Base-by-base conservation (phyloP, 2,329 filamentous ascomycete species). In the Pyricularia grisea region DNA sequence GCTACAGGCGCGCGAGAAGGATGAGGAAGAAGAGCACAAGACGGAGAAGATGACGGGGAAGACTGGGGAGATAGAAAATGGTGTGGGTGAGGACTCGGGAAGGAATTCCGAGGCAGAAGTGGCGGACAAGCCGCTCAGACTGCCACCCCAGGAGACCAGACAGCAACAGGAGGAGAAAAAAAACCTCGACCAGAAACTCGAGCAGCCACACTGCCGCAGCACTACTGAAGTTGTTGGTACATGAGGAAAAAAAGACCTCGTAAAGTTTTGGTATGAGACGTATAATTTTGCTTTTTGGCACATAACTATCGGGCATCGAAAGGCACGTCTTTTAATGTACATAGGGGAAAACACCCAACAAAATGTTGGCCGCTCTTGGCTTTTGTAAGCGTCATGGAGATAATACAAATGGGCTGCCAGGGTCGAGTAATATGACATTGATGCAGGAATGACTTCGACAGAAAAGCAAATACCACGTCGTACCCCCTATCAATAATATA, bases 1-100 rank as follows among this genome's bases (percentile, higher is more conserved):
- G 68, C 25, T 33, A 25, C 67, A 25, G 63, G 33, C 28, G 20
- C 23, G 66, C 28, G 70, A 72, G 69, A 72, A 73, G 27, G 55
- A 72, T 23, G 72, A 73, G 61, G 69, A 63, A 4, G 66, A 70
- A 28, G 65, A 68, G 9, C 27, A 31, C 27, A 23, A 17, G 50
- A 27, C n/a, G 42, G 20, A 50, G 25, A 7, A 17, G 28, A 50
- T 5, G n/a, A 17, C 14, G 20, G 31, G 11, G 23, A 12, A 12
- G 27, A 33, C 17, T 9, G 9, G 17, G 28, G 50, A 58, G n/a
- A 27, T 20, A 30, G 11, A n/a, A 25, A 25, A 36, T n/a, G 23
- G 14, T 20, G 20, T 28, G n/a, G 7, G 27, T 5, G 14, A 64
- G 30, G 14, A 42, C n/a, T 17, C 14, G 20, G 55, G 31, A 12